Evolutionary conservation across 257 asterid species (phyloP).

Genomic region (Ilex asprella): DNA sequence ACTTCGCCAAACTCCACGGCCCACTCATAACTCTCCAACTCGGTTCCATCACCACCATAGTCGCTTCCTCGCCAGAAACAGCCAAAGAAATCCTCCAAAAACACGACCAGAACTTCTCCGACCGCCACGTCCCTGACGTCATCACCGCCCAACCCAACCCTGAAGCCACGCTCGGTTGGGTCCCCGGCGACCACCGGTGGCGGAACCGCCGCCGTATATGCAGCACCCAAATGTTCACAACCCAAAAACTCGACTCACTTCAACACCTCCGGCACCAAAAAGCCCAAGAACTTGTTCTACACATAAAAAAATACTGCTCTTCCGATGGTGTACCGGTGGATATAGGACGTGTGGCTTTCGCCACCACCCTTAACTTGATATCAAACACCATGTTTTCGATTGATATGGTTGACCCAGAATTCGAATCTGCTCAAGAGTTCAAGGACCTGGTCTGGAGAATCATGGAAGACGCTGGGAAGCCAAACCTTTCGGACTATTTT

Average conservation of each 20-base stretch:
- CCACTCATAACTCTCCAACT: slow-evolving; percentile 29
- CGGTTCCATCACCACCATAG: slow-evolving; percentile 20
- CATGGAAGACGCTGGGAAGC: slow-evolving; percentile 13
- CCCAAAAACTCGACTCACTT: slow-evolving; percentile 16
- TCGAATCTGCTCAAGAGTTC: slow-evolving; percentile 17
- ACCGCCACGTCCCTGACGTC: slow-evolving; percentile 14
- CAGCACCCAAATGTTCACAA: slow-evolving; percentile 27
- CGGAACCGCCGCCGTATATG: slow-evolving; percentile 22
- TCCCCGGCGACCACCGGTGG: slow-evolving; percentile 25
- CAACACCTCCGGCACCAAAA: slow-evolving; percentile 16
- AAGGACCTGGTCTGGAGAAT: slow-evolving; percentile 29
- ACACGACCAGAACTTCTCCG: slow-evolving; percentile 21
- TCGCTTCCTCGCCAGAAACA: slow-evolving; percentile 24
- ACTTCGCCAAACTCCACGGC: slow-evolving; percentile 26
- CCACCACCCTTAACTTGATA: slow-evolving; percentile 30
- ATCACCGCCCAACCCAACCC: slow-evolving; percentile 18
- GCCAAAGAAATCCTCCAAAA: slow-evolving; percentile 26
- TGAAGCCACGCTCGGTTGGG: slow-evolving; percentile 16
- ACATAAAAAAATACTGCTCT: slow-evolving; percentile 11
- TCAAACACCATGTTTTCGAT: slow-evolving; percentile 29
- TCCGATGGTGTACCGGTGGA: slow-evolving; percentile 15
- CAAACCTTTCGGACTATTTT: slow-evolving; percentile 31
- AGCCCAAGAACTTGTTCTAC: slow-evolving; percentile 16
- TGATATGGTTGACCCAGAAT: slow-evolving; percentile 15
- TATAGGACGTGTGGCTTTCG: slow-evolving; percentile 27